Evolutionary conservation across 139 green algal species (phyloP).

Genomic region (Trebouxia sp.): DNA sequence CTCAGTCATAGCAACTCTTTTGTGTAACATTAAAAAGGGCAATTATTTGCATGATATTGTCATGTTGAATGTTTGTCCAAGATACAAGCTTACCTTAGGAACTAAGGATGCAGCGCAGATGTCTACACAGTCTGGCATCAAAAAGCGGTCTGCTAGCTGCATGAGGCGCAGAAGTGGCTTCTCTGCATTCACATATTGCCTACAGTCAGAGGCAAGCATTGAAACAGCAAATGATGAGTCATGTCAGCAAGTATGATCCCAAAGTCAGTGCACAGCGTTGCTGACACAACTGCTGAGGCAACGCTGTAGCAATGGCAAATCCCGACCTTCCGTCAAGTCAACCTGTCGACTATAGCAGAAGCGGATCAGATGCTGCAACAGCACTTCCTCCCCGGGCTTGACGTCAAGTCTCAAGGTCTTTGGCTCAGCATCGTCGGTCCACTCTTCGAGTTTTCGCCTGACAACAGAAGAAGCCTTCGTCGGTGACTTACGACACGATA

Average conservation of each 20-base stretch:
- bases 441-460: conserved; percentile 21
- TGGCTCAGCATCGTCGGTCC: not conserved
- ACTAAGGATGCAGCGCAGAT: not conserved
- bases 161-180: conserved; percentile 13
- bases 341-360: conserved; percentile 26
- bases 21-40: too few relatives aligned
- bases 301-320: too few relatives aligned
- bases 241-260: too few relatives aligned
- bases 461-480: not conserved
- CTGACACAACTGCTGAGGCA: too few relatives aligned
- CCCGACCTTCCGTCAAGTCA: not conserved
- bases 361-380: not conserved
- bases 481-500: not conserved
- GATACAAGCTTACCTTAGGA: not conserved
- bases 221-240: too few relatives aligned
- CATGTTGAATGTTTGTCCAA: not conserved
- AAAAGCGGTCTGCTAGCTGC: conserved; percentile 16
- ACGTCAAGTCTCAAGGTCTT: not conserved
- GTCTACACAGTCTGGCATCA: conserved; percentile 16
- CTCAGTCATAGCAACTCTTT: too few relatives aligned
- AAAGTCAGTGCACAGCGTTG: too few relatives aligned
- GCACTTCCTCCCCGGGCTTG: not conserved
- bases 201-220: not conserved
- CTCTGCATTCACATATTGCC: not conserved
- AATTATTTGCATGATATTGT: too few relatives aligned